These are phyloP conservation scores for Petasospora rhodanensis DNA, from an alignment of 1,139 yeast genomes.

Conservation along the genomic window DNA sequence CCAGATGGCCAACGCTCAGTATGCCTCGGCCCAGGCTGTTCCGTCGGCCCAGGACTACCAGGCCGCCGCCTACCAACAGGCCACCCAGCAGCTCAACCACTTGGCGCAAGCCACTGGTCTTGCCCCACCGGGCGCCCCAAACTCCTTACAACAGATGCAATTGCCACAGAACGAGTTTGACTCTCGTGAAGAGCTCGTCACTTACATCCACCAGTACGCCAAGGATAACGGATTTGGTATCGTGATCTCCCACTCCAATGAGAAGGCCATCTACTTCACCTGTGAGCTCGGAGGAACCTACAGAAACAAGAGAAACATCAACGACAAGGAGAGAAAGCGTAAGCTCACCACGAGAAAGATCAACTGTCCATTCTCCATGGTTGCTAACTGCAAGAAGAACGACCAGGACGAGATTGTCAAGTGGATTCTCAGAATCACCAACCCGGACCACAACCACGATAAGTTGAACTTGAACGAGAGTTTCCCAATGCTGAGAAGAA, in stretches of 20 bases:
- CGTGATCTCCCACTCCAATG: conserved; percentile 28
- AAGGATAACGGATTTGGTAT: conserved; percentile 28
- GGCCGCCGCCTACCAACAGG: conserved; percentile 8
- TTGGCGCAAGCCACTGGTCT: conserved; percentile 12
- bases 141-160: conserved; percentile 18
- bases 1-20: conserved; percentile 12
- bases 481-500: conserved; percentile 28
- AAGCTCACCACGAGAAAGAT: conserved; percentile 27
- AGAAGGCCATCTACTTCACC: conserved; percentile 27
- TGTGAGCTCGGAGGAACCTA: conserved; percentile 28
- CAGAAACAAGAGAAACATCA: conserved; percentile 27
- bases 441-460: conserved; percentile 26
- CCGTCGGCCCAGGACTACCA: conserved; percentile 13
- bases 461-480: conserved; percentile 25
- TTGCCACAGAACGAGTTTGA: conserved; percentile 23
- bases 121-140: conserved; percentile 7
- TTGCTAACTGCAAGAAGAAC: conserved; percentile 27
- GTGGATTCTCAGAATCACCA: conserved; percentile 25
- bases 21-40: conserved; percentile 3
- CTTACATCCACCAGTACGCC: conserved; percentile 26
- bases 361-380: conserved; percentile 28
- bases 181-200: conserved; percentile 21
- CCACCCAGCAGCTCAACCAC: conserved; percentile 16
- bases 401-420: conserved; percentile 23
- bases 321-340: conserved; percentile 27